Conservation (phyloP, 306 rosid species). For the Pyrus pyrifolia region DNA sequence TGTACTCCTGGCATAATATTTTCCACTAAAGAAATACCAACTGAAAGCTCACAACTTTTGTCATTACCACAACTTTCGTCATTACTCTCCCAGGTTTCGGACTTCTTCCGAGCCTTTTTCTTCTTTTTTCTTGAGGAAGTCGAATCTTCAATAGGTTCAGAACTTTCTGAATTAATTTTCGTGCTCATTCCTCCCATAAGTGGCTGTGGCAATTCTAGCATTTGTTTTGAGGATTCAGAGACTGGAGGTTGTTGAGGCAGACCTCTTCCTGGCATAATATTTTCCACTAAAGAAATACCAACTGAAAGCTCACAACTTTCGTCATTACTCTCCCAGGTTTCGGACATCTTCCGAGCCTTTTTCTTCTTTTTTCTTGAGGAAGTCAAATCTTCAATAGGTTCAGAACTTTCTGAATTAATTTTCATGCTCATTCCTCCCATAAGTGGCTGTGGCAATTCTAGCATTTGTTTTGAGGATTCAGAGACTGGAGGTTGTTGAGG, state of each 20-base stretch:
- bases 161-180: neutral
- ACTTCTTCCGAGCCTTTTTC: neutral
- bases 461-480: neutral
- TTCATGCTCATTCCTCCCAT: neutral
- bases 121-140: neutral
- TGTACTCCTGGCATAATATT: neutral
- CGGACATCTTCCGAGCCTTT: neutral
- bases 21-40: neutral
- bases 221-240: neutral
- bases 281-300: neutral
- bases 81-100: neutral
- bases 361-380: neutral
- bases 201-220: neutral
- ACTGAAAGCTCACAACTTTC: neutral
- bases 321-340: neutral
- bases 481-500: neutral
- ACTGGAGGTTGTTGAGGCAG: neutral
- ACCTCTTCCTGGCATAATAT: neutral
- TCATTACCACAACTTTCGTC: constrained; percentile 4
- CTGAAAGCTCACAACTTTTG: neutral
- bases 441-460: neutral
- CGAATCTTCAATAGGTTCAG: neutral
- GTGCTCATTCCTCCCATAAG: neutral
- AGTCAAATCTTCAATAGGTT: neutral
- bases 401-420: neutral